Percentiles rank a stretch among this genome's conserved stretches.
phyloP scores from a whole-genome alignment of 108 stramenopile species.

The Cylindrotheca closterium region DNA sequence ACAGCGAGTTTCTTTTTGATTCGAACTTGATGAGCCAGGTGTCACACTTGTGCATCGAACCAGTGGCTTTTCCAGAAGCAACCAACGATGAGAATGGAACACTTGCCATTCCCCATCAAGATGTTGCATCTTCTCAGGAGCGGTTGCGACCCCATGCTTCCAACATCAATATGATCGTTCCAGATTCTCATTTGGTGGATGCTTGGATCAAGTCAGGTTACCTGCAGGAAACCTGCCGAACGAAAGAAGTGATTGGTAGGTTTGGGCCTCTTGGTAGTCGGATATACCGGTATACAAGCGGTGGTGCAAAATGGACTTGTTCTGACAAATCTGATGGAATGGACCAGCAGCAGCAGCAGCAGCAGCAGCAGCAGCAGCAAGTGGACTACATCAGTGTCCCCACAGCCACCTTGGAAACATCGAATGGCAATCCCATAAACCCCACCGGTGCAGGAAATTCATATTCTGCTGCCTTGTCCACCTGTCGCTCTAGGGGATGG shows the following conservation, averaged over 20 bases:
- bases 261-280: no score
- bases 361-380: no score
- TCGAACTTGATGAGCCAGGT: constrained; percentile 26
- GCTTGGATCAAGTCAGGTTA: neutral
- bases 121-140: constrained; percentile 7
- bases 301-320: no score
- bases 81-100: neutral
- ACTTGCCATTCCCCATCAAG: constrained; percentile 14
- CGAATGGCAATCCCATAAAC: constrained; percentile 37
- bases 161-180: constrained; percentile 25
- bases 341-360: no score
- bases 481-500: neutral
- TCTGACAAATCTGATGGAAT: no score
- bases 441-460: constrained; percentile 68
- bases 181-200: constrained; percentile 2
- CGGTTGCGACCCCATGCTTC: constrained; percentile 18
- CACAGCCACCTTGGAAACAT: constrained; percentile 37
- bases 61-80: constrained; percentile 46
- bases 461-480: constrained; percentile 40
- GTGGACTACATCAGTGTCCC: constrained; percentile 20
- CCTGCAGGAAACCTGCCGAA: no score
- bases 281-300: no score
- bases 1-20: constrained; percentile 38
- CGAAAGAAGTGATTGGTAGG: no score
- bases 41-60: constrained; percentile 42